Base-by-base conservation (phyloP, 371 early-diverging fungal species). In the Circinella umbellata region DNA sequence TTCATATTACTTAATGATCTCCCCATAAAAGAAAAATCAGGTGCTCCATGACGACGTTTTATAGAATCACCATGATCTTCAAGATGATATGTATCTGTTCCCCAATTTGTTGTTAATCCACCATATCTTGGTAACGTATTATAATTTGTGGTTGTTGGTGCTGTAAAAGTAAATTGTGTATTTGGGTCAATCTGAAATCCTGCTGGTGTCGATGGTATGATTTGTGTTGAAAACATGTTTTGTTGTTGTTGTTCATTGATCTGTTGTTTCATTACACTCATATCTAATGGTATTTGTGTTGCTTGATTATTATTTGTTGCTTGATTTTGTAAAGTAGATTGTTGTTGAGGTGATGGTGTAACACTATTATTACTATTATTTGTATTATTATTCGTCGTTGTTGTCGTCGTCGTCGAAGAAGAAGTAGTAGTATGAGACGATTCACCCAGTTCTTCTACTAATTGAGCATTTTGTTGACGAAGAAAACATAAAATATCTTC, bases 401-500 rank as follows among this genome's bases (percentile, higher is more conserved):
- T 15, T n/a, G 51, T 51, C 3, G 51, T 51, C 69, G 71, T 27
- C 73, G 76, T 9, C 20, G 47, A 3, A 46, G 48, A 4, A 62
- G 54, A 7, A 72, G 75, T 34, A 75, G 74, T 20, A 73, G 73
- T 13, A 54, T 61, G 42, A 54, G 69, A 35, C 13, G 66, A n/a
- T 65, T 46, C 46, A 18, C 69, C 72, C 67, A 82, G 74, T 66
- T 85, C 81, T 35, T 49, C 60, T n/a, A 71, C 72, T 15, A 86
- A 75, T 54, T 85, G 88, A 34, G 82, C 84, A 67, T 80, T 85
- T 6, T 70, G 73, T 51, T 76, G 73, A 59, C 86, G 74, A 42
- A 88, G 83, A 73, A 87, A 91, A 6, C 67, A 59, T 1, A 89
- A 73, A 38, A 91, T 76, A 63, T 91, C 89, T 64, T 84, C 79